Base-by-base conservation (phyloP, 2,329 filamentous ascomycete species). In the Sporothrix globosa region DNA sequence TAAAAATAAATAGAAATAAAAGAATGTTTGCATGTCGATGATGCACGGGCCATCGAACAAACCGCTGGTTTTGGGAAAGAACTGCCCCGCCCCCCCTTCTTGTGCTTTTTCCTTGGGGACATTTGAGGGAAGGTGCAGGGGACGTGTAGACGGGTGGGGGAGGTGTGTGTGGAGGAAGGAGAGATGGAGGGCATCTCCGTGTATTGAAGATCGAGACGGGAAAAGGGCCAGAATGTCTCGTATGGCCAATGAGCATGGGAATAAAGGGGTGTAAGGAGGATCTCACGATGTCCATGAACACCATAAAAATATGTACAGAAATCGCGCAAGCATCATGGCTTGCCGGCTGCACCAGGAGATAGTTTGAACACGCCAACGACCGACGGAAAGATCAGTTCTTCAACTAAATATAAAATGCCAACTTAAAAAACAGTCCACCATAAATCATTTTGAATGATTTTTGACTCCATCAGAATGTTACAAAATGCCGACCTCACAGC, bases 11-110 rank as follows among this genome's bases (percentile, higher is more conserved):
- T 44, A 44, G 14, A 65, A 67, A 21, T 53, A 27, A 52, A 48
- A 66, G 39, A 27, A 56, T 63, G 65, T 60, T 60, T 69, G 68
- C 56, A 66, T 66, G 27, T 54, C 67, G 58, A 67, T 13, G 48
- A 27, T 19, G 70, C 70, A 69, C 70, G 67, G 70, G 50, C 70
- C 70, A 71, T 65, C 39, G 13, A 46, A 63, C 52, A 46, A 66
- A 48, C 66, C 70, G 66, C 69, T 71, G 69, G 68, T 34, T 39
- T 56, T 71, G 65, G 66, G n/a, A 68, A 50, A 67, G 63, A 13
- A 30, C n/a, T 13, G 56, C 52, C 52, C 24, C 52, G 14, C 52
- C 53, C 13, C 30, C 27, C 54, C 41, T 24, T 46, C 41, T 65
- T 21, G 27, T 61, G 7, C 56, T 17, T 44, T 44, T n/a, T 34